Evolutionary conservation across 495 filamentous ascomycete species (phyloP).

Genomic region (Daldinia concentrica): DNA sequence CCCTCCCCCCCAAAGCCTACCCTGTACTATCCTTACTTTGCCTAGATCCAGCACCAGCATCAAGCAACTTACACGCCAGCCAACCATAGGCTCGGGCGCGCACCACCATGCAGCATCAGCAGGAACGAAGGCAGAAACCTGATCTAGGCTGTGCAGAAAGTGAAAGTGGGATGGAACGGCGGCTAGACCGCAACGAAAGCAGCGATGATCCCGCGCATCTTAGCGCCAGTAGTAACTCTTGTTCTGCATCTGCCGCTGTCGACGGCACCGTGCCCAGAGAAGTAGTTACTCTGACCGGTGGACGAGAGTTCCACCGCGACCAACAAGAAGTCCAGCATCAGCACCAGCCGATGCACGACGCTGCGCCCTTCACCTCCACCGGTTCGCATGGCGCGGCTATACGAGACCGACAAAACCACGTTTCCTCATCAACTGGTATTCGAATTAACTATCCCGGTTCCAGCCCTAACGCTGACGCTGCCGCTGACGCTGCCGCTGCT

Average conservation of each 20-base stretch:
- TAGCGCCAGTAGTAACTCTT: slow-evolving; percentile 1
- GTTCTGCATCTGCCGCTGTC: slow-evolving; percentile 1
- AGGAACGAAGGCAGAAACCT: slow-evolving; percentile 9
- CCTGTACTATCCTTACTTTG: slow-evolving; percentile 1
- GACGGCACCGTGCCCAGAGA: slow-evolving; percentile 14
- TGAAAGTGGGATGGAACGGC: slow-evolving; percentile 25
- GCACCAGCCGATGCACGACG: background rate
- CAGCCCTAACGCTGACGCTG: background rate
- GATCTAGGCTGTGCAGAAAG: slow-evolving; percentile 21
- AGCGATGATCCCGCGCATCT: slow-evolving; percentile 8
- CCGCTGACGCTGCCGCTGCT: background rate
- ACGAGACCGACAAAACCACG: slow-evolving; percentile 5
- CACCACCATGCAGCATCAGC: slow-evolving; percentile 18
- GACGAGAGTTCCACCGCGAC: slow-evolving; percentile 9
- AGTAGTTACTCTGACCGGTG: slow-evolving; percentile 27
- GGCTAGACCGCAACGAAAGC: slow-evolving; percentile 19
- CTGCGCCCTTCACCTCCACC: slow-evolving; percentile 17
- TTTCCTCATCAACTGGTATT: slow-evolving; percentile 7
- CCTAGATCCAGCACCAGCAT: slow-evolving; percentile 11
- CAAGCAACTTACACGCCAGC: slow-evolving; percentile 3
- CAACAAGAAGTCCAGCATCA: background rate
- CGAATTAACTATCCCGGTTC: background rate
- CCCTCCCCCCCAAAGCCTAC: slow-evolving; percentile 1
- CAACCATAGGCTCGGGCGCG: slow-evolving; percentile 1
- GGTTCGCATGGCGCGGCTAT: slow-evolving; percentile 34